These are phyloP conservation scores for Saitoella complicata DNA, from an alignment of 805 yeast genomes.

Conservation along the genomic window DNA sequence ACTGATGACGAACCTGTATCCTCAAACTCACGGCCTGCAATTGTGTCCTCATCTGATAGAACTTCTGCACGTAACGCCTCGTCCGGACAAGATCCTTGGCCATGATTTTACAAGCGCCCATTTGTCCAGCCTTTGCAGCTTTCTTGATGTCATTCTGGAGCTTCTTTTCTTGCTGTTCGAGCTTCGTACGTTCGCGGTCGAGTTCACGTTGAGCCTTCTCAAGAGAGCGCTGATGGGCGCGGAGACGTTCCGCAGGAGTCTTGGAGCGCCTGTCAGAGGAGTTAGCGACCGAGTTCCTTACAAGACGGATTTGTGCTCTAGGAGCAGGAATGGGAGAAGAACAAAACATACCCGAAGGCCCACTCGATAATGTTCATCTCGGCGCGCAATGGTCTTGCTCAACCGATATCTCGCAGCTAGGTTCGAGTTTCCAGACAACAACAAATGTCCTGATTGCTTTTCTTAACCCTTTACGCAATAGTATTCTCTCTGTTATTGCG, in stretches of 20 bases:
- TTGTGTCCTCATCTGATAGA: conserved; percentile 86
- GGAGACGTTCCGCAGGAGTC: conserved; percentile 87
- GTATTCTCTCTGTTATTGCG: no score
- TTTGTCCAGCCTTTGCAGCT: conserved; percentile 79
- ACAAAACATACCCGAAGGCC: no score
- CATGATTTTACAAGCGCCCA: conserved; percentile 80
- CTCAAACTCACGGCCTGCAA: conserved; percentile 85
- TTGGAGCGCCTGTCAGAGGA: conserved; percentile 40
- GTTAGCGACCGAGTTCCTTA: no score
- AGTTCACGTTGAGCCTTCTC: conserved; percentile 90
- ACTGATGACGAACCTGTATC: conserved; percentile 34
- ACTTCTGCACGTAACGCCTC: conserved; percentile 55
- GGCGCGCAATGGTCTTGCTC: no score
- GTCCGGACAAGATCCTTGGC: conserved; percentile 92
- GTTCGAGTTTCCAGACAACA: no score
- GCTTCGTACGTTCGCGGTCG: conserved; percentile 68
- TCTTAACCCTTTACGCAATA: no score
- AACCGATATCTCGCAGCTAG: no score
- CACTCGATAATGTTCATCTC: no score
- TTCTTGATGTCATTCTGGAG: conserved; percentile 72
- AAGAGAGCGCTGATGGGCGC: conserved; percentile 88
- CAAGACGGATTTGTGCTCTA: no score
- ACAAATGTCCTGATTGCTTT: no score
- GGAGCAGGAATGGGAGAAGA: no score
- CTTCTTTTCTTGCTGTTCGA: conserved; percentile 86